Evolutionary conservation across 2,329 filamentous ascomycete genomes (phyloP).

Genomic region (Hymenoscyphus fraxineus): DNA sequence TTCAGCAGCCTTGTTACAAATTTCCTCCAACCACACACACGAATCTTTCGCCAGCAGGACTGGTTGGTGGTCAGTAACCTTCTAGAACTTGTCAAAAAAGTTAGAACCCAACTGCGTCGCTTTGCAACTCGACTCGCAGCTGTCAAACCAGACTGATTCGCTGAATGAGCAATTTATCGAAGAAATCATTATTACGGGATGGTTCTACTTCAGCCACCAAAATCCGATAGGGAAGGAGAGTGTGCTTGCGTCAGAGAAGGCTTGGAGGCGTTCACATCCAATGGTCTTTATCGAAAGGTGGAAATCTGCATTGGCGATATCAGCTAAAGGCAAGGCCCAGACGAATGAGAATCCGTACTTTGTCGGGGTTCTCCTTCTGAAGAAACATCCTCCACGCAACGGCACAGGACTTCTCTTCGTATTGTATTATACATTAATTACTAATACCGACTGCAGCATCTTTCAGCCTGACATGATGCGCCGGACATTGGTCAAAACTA

Average conservation of each 20-base stretch:
- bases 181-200: constrained; percentile 4
- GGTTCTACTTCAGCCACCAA: not conserved
- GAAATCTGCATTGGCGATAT: not conserved
- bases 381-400: constrained; percentile 14
- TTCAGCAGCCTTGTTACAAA: constrained; percentile 3
- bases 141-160: not conserved
- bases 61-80: constrained; percentile 2
- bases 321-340: not conserved
- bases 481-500: constrained; percentile 1
- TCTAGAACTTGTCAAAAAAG: not conserved
- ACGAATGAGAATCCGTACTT: constrained; percentile 10
- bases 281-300: constrained; percentile 20
- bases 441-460: constrained; percentile 7
- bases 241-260: constrained; percentile 24
- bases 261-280: constrained; percentile 13
- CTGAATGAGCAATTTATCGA: not conserved
- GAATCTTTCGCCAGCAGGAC: constrained; percentile 3
- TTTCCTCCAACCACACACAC: not conserved
- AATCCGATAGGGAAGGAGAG: constrained; percentile 8
- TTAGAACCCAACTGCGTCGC: not conserved
- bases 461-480: constrained; percentile 11
- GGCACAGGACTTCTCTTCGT: not conserved
- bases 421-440: not conserved
- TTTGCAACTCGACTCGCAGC: not conserved
- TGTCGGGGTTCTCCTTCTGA: constrained; percentile 2